Evolutionary conservation across 2,329 filamentous ascomycete genomes (phyloP).

Genomic region (Alternaria incomplexa): DNA sequence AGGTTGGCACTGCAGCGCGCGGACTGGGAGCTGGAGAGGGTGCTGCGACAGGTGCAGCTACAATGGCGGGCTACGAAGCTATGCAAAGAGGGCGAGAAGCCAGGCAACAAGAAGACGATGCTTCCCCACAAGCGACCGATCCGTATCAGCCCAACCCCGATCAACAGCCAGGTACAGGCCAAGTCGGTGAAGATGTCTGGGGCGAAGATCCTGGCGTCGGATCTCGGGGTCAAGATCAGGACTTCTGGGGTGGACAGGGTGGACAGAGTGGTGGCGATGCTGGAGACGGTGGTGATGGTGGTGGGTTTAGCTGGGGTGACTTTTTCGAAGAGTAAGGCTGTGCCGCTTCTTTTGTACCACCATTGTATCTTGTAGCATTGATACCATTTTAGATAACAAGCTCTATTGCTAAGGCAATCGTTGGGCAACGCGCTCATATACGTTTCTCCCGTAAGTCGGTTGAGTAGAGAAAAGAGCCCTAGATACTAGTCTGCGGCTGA

Average conservation of each 20-base stretch:
- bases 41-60: conserved; percentile 59
- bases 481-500: neutral
- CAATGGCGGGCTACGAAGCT: conserved; percentile 68
- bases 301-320: conserved; percentile 32
- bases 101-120: conserved; percentile 24
- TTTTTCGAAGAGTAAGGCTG: conserved; percentile 25
- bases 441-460: neutral
- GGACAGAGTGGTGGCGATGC: conserved; percentile 44
- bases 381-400: neutral
- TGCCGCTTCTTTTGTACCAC: neutral
- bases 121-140: conserved; percentile 36
- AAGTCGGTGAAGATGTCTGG: conserved; percentile 36
- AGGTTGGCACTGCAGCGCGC: conserved; percentile 55
- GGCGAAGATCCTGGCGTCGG: conserved; percentile 37
- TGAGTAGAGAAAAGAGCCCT: neutral
- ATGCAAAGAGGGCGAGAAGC: conserved; percentile 60
- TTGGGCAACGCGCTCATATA: neutral
- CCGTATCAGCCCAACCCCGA: conserved; percentile 27
- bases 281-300: conserved; percentile 27
- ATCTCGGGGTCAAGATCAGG: conserved; percentile 28
- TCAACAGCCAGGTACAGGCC: conserved; percentile 24
- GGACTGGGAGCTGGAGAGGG: conserved; percentile 51
- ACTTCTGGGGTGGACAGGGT: conserved; percentile 35
- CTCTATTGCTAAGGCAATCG: neutral
- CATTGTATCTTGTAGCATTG: neutral